phyloP scores from a whole-genome alignment of 2,329 filamentous ascomycete genomes.

The Capronia epimyces region DNA sequence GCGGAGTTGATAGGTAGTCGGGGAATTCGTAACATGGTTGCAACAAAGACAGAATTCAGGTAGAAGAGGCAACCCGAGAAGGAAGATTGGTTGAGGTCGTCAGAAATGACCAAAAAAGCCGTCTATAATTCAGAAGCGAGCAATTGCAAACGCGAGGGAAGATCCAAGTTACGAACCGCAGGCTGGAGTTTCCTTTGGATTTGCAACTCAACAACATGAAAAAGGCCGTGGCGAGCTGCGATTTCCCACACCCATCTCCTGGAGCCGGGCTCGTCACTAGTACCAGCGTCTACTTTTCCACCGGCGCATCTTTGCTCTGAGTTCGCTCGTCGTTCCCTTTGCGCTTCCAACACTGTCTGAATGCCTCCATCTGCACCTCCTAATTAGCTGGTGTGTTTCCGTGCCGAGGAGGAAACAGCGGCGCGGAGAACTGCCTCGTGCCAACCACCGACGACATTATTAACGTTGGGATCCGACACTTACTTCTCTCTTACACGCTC shows the following conservation, averaged over 20 bases:
- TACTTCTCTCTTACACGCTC: slow-evolving; percentile 81
- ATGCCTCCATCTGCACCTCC: slow-evolving; percentile 70
- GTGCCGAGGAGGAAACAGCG: neutral
- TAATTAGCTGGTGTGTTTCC: slow-evolving; percentile 1
- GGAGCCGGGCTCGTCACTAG: too few relatives aligned
- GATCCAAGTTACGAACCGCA: neutral
- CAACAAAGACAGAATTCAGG: neutral
- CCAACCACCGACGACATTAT: neutral
- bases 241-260: slow-evolving; percentile 20
- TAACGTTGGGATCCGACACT: slow-evolving; percentile 33
- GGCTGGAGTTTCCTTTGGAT: neutral
- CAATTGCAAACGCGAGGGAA: neutral
- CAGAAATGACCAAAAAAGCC: neutral
- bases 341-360: slow-evolving; percentile 84
- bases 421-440: neutral
- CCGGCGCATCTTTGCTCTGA: slow-evolving; percentile 58
- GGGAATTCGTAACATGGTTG: slow-evolving; percentile 8
- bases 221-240: neutral
- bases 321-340: slow-evolving; percentile 84
- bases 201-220: neutral
- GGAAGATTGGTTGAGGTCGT: neutral
- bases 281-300: neutral
- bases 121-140: neutral
- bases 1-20: slow-evolving; percentile 7
- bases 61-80: neutral